phyloP scores from a whole-genome alignment of 2,329 filamentous ascomycete genomes.

The Arthrobotrys iridis region DNA sequence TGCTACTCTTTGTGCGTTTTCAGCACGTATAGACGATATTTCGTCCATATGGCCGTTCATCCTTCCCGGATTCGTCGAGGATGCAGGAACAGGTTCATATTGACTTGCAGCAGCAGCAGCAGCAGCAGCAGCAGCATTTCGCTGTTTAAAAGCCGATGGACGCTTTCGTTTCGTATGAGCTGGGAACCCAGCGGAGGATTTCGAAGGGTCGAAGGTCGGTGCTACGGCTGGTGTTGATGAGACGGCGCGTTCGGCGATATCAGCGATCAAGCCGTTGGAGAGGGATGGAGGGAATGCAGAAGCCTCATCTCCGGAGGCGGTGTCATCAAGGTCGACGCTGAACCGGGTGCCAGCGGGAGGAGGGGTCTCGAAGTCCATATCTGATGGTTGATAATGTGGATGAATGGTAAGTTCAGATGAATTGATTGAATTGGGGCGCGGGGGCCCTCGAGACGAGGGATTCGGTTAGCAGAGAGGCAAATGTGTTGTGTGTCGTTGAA shows the following conservation, averaged over 20 bases:
- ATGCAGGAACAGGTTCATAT: slow-evolving; percentile 55
- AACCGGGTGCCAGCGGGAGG: slow-evolving; percentile 48
- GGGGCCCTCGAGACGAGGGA: too few species aligned
- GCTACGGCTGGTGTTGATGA: slow-evolving; percentile 21
- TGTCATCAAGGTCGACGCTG: slow-evolving; percentile 33
- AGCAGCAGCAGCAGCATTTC: slow-evolving; percentile 58
- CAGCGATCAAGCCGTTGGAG: slow-evolving; percentile 27
- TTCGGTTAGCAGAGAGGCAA: background rate
- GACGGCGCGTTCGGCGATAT: slow-evolving; percentile 38
- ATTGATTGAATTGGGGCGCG: background rate
- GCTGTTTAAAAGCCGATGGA: slow-evolving; percentile 76
- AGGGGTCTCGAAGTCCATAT: slow-evolving; percentile 29
- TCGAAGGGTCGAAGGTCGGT: slow-evolving; percentile 30
- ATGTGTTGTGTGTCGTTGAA: slow-evolving; percentile 19
- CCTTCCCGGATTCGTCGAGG: slow-evolving; percentile 46
- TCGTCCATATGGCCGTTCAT: slow-evolving; percentile 67
- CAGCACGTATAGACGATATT: slow-evolving; percentile 77
- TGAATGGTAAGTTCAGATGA: background rate
- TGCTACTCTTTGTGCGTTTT: slow-evolving; percentile 78
- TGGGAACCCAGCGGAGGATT: slow-evolving; percentile 74
- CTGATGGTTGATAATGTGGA: background rate
- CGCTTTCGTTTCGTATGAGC: slow-evolving; percentile 80
- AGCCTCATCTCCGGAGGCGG: background rate
- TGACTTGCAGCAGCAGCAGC: slow-evolving; percentile 50
- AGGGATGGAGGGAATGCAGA: background rate